These are phyloP conservation scores for Brassica carinata DNA, from an alignment of 345 rosid species.

Conservation along the genomic window DNA sequence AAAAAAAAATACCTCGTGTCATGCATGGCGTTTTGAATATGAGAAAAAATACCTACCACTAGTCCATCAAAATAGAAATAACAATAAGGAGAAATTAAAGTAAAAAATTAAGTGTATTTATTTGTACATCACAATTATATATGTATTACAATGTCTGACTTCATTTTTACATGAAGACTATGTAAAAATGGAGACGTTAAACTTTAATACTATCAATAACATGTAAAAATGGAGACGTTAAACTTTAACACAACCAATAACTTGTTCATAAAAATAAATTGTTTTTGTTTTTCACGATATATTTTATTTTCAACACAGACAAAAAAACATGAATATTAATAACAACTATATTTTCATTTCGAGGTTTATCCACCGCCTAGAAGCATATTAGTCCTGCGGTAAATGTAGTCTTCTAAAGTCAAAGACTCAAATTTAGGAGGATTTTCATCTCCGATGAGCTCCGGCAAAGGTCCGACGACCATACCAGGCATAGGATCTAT, in stretches of 20 bases:
- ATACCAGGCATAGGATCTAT: background rate
- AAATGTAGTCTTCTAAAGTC: background rate
- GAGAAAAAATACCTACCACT: too few relatives aligned
- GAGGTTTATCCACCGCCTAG: background rate
- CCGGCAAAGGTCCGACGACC: constrained; percentile 3
- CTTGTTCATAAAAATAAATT: too few relatives aligned
- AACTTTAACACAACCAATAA: too few relatives aligned
- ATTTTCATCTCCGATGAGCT: constrained; percentile 1
- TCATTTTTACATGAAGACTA: too few relatives aligned
- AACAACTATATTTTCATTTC: background rate
- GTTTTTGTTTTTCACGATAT: background rate
- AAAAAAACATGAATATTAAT: background rate
- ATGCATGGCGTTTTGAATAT: too few relatives aligned
- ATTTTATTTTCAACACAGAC: background rate
- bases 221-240: too few relatives aligned
- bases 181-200: too few relatives aligned
- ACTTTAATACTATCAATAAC: too few relatives aligned
- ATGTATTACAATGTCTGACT: too few relatives aligned
- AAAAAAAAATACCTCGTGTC: too few relatives aligned
- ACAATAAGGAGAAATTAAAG: too few relatives aligned
- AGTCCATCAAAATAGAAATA: background rate
- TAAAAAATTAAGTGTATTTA: too few relatives aligned
- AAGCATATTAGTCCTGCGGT: background rate
- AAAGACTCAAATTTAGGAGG: constrained; percentile 12
- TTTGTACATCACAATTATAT: background rate